phyloP scores from a whole-genome alignment of 169 alveolate species.

The Cardiosporidium cionae region DNA sequence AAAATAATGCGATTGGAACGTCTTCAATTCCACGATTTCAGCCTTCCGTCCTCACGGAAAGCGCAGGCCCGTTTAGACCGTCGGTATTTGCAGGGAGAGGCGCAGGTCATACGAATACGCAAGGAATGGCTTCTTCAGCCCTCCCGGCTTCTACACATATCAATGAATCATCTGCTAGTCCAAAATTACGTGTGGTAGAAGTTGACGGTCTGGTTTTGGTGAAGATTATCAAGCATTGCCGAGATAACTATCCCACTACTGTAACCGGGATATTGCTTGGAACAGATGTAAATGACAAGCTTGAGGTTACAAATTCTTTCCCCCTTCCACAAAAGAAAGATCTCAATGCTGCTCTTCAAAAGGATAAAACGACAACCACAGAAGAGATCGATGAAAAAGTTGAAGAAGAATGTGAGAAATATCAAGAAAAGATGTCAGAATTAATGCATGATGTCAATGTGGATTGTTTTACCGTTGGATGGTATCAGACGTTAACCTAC shows the following conservation, averaged over 20 bases:
- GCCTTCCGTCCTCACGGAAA: no score
- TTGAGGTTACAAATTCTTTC: slow-evolving; percentile 70
- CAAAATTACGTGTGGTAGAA: slow-evolving; percentile 22
- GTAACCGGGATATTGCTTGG: slow-evolving; percentile 76
- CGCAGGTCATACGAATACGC: background rate
- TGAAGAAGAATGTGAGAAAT: slow-evolving; percentile 64
- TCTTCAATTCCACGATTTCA: no score
- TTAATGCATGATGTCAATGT: slow-evolving; percentile 66
- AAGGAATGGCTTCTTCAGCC: background rate
- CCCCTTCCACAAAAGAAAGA: slow-evolving; percentile 66
- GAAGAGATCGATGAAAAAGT: slow-evolving; percentile 66
- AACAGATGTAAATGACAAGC: slow-evolving; percentile 56
- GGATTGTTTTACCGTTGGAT: slow-evolving; percentile 71
- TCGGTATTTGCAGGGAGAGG: background rate
- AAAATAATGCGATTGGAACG: no score
- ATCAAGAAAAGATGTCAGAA: slow-evolving; percentile 66
- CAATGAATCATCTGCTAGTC: background rate
- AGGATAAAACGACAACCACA: background rate
- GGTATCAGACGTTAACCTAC: slow-evolving; percentile 67
- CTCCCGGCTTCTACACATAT: background rate
- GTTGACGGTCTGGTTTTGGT: slow-evolving; percentile 45
- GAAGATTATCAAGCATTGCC: slow-evolving; percentile 69
- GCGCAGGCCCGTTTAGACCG: no score
- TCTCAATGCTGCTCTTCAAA: background rate
- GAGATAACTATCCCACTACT: slow-evolving; percentile 63